Conservation (phyloP, 495 filamentous ascomycete species). For the Cladorrhinum samala region DNA sequence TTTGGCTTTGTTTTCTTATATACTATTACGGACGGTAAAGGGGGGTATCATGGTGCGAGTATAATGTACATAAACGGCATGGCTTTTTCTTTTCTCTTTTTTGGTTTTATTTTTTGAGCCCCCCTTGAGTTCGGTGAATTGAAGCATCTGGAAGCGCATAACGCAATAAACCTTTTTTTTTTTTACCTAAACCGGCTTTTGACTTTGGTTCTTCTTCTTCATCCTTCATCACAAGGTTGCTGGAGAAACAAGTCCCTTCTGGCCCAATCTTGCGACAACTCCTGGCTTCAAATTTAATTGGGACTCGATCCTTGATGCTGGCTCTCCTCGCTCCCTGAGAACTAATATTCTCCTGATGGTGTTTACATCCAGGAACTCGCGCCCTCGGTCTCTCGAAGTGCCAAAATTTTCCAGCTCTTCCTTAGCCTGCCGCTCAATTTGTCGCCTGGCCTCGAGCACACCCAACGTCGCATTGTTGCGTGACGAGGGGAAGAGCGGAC, state of each 20-base stretch:
- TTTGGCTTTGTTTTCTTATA: neutral
- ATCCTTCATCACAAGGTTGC: conserved; percentile 8
- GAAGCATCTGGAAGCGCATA: too few species aligned
- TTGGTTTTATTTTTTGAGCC: too few species aligned
- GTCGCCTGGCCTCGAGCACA: conserved; percentile 35
- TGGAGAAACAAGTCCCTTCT: conserved; percentile 22
- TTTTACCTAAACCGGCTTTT: neutral
- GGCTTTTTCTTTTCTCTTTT: too few species aligned
- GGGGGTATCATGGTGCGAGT: neutral
- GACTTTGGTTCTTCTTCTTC: too few species aligned
- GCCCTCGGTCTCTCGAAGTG: conserved; percentile 20
- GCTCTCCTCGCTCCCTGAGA: conserved; percentile 26
- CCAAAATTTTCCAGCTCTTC: conserved; percentile 32
- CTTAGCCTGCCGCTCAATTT: conserved; percentile 30
- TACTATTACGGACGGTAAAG: neutral
- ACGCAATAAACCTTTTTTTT: too few species aligned
- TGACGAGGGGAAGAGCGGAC: conserved; percentile 24
- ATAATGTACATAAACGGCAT: neutral
- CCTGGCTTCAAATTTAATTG: conserved; percentile 33
- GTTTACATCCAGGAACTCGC: conserved; percentile 35
- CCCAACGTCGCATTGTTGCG: conserved; percentile 34
- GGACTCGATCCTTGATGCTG: conserved; percentile 31
- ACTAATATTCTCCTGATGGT: conserved; percentile 33
- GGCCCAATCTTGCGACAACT: conserved; percentile 34
- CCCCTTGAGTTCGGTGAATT: too few species aligned